Conservation (phyloP, 495 filamentous ascomycete species). For the Tuber aestivum region DNA sequence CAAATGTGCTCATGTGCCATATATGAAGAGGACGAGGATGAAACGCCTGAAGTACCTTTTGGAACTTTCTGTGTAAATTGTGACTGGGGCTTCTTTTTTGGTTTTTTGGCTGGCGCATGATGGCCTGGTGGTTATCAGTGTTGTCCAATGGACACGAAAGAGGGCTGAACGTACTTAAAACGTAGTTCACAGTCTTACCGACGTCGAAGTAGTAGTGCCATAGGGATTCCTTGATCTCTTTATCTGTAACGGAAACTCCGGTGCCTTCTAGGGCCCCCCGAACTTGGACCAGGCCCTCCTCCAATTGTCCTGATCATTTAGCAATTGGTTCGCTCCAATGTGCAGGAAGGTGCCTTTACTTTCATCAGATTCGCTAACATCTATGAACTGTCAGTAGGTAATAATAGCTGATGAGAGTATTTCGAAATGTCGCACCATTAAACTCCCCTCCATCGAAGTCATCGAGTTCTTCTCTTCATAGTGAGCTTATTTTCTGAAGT, state of each 20-base stretch:
- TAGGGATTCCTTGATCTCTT: conserved; percentile 77
- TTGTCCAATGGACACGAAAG: neutral
- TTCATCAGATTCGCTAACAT: conserved; percentile 58
- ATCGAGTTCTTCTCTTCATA: conserved; percentile 48
- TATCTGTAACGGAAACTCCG: conserved; percentile 53
- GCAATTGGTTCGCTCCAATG: conserved; percentile 7
- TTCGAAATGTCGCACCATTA: conserved; percentile 12
- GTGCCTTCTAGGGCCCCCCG: conserved; percentile 50
- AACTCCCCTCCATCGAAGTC: conserved; percentile 53
- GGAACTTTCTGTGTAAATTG: conserved; percentile 3
- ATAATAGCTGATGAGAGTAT: conserved; percentile 9
- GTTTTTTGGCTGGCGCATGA: conserved; percentile 29
- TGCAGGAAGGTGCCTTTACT: conserved; percentile 42
- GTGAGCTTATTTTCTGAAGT: neutral
- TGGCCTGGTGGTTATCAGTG: conserved; percentile 32
- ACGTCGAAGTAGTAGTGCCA: conserved; percentile 97
- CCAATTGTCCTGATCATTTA: conserved; percentile 50
- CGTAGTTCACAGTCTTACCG: conserved; percentile 70
- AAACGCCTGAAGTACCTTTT: conserved; percentile 34
- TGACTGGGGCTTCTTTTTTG: conserved; percentile 42
- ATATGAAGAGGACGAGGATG: conserved; percentile 7
- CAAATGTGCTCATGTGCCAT: conserved; percentile 18
- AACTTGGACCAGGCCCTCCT: conserved; percentile 52
- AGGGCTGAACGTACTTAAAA: conserved; percentile 53
- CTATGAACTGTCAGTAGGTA: conserved; percentile 35